A percentile compares a stretch with the other conserved stretches of the same genome.
phyloP scores from a whole-genome alignment of 2,329 filamentous ascomycete genomes.

The Fusarium sp. region DNA sequence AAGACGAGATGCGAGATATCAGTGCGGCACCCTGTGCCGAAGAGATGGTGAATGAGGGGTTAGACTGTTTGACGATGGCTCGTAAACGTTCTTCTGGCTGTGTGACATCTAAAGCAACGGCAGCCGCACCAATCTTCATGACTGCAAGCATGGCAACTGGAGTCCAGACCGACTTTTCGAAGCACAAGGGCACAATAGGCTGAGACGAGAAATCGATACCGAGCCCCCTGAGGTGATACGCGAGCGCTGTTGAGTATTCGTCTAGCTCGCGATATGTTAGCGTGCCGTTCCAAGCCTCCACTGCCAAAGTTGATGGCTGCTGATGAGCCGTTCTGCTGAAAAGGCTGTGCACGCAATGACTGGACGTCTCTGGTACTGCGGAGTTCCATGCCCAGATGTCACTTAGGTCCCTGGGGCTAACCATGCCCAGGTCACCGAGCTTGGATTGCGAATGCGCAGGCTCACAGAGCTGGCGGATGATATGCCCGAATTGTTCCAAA shows the following conservation, averaged over 20 bases:
- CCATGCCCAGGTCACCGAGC: too few species aligned
- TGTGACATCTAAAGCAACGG: neutral
- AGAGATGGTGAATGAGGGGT: neutral
- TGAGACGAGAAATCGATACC: neutral
- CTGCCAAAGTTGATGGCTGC: neutral
- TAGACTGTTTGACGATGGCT: neutral
- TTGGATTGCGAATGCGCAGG: too few species aligned
- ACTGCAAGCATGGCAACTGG: neutral
- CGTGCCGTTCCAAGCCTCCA: neutral
- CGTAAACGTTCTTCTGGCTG: neutral
- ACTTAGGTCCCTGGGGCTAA: too few species aligned
- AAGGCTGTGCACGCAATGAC: neutral
- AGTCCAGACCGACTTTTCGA: neutral
- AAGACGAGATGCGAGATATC: neutral
- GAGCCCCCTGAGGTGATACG: neutral
- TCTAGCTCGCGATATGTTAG: neutral
- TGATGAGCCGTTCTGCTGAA: neutral
- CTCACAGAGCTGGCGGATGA: too few species aligned
- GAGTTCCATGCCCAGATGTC: neutral
- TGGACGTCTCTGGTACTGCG: neutral
- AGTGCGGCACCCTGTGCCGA: neutral
- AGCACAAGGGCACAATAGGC: neutral
- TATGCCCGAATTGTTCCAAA: too few species aligned
- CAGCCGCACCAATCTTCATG: neutral
- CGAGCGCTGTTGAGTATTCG: neutral